Conservation (phyloP, 2,329 filamentous ascomycete genomes). For the Xylaria sp. region DNA sequence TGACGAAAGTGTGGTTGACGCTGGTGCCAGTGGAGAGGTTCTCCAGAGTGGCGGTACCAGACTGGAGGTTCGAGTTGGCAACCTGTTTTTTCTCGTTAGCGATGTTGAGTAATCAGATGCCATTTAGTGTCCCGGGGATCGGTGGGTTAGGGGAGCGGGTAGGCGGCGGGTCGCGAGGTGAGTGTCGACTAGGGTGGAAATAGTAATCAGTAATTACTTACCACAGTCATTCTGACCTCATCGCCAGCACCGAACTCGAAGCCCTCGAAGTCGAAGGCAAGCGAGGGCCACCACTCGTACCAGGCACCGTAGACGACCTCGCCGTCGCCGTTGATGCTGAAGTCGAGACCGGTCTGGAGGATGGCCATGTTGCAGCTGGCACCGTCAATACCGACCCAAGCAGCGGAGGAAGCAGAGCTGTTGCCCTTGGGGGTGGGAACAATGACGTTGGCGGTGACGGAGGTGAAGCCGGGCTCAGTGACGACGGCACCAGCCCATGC, state of each 20-base stretch:
- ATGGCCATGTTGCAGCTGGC: conserved; percentile 52
- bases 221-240: conserved; percentile 27
- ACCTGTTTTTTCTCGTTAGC: conserved; percentile 5
- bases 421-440: conserved; percentile 43
- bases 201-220: conserved; percentile 5
- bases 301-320: conserved; percentile 47
- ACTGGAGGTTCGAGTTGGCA: conserved; percentile 11
- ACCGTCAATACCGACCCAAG: conserved; percentile 58
- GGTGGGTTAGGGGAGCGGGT: no score
- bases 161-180: no score
- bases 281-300: conserved; percentile 57
- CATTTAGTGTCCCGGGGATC: no score
- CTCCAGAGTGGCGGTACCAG: conserved; percentile 18
- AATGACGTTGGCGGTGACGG: conserved; percentile 48
- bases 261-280: conserved; percentile 46
- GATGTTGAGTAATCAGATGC: background rate
- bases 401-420: conserved; percentile 16
- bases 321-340: conserved; percentile 40
- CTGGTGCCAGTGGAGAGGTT: conserved; percentile 48
- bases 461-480: conserved; percentile 43
- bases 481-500: conserved; percentile 58
- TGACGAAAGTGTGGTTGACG: conserved; percentile 48
- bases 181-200: background rate
- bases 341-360: conserved; percentile 54
- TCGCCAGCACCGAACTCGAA: conserved; percentile 35